These are phyloP conservation scores for Tuber brumale DNA, from an alignment of 495 filamentous ascomycete genomes.

Conservation along the genomic window DNA sequence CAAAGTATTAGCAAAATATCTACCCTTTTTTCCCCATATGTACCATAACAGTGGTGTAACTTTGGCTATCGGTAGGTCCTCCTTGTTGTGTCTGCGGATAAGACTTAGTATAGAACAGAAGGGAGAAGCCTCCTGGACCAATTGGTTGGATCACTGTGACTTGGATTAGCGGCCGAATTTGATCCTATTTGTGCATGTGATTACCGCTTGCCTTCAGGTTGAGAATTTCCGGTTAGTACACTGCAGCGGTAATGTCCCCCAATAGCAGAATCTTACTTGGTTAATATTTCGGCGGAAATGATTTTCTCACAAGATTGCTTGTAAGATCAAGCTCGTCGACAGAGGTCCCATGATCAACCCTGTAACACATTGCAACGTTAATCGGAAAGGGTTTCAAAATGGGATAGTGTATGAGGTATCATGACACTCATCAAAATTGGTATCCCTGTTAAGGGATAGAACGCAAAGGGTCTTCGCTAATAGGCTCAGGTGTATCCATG, in stretches of 20 bases:
- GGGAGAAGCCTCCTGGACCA: not conserved
- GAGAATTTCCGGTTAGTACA: not conserved
- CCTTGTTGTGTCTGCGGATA: not conserved
- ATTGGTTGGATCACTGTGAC: not conserved
- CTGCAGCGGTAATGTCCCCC: not conserved
- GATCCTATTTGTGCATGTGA: not conserved
- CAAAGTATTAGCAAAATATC: not conserved
- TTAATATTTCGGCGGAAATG: not conserved
- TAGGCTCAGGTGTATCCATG: no score
- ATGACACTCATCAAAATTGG: not conserved
- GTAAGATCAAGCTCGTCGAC: not conserved
- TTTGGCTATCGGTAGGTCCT: not conserved
- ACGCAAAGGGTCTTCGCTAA: not conserved
- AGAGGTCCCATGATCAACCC: not conserved
- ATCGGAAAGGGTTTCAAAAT: not conserved
- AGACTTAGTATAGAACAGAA: not conserved
- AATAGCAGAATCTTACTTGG: not conserved
- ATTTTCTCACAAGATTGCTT: not conserved
- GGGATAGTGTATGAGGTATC: not conserved
- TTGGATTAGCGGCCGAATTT: not conserved
- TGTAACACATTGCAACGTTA: not conserved
- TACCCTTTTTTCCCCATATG: not conserved
- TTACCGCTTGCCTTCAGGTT: not conserved
- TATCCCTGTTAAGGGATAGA: not conserved
- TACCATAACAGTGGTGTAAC: not conserved